Evolutionary conservation across 768 basidiomycete species (phyloP).

Genomic region (Kwoniella bestiolae): DNA sequence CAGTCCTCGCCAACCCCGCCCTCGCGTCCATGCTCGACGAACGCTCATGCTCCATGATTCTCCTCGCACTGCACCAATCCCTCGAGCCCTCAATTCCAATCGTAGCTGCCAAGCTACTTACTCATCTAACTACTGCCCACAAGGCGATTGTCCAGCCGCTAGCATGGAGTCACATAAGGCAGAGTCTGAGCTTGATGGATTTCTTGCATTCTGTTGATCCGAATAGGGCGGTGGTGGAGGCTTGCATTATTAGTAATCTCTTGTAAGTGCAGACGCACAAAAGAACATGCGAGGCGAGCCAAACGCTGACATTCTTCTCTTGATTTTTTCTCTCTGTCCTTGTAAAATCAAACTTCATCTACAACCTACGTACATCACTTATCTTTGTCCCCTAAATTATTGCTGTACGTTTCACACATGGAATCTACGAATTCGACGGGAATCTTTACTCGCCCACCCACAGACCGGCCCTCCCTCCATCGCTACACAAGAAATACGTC

Average conservation of each 20-base stretch:
- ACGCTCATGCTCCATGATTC: constrained; percentile 45
- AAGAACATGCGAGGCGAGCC: neutral
- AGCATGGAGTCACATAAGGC: constrained; percentile 50
- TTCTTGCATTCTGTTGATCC: constrained; percentile 45
- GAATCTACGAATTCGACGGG: too few species aligned
- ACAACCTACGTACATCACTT: too few species aligned
- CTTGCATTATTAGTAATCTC: constrained; percentile 51
- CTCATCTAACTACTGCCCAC: constrained; percentile 46
- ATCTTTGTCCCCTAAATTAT: too few species aligned
- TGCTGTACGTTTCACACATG: too few species aligned
- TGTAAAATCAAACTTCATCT: too few species aligned
- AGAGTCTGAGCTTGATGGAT: constrained; percentile 46
- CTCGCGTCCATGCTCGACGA: constrained; percentile 46
- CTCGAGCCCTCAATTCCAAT: constrained; percentile 49
- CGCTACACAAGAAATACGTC: constrained; percentile 49
- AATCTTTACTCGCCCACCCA: neutral
- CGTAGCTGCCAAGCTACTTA: constrained; percentile 49
- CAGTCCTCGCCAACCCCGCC: constrained; percentile 42
- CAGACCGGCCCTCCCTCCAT: constrained; percentile 45
- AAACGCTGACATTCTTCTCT: neutral
- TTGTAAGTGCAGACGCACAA: constrained; percentile 26
- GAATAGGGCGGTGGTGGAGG: constrained; percentile 44
- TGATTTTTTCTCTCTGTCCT: neutral
- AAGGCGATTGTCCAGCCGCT: constrained; percentile 50
- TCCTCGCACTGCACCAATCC: constrained; percentile 48